Base-by-base conservation (phyloP, 768 basidiomycete species). In the Clathrus columnatus region DNA sequence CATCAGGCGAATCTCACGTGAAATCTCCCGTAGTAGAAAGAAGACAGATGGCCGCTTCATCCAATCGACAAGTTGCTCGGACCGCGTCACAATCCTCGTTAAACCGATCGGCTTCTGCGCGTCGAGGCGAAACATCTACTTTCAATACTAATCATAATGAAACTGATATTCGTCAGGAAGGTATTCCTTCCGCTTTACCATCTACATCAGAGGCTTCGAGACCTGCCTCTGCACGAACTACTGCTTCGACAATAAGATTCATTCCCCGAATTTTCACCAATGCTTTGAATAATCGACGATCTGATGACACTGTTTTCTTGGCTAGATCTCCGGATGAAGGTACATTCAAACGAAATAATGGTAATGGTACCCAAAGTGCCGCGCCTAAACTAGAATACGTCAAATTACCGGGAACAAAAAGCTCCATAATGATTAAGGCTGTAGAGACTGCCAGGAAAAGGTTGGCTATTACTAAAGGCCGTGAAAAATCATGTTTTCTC, bases 371-470 rank as follows among this genome's bases (percentile, higher is more conserved):
- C 11, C 83, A 81, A 59, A 70, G 79, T 2, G 83, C 87, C 20
- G 84, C 89, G 8, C 87, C 89, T 1, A 91, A 92, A 66, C 69
- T 94, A 36, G 91, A 94, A 67, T 93, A 91, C 63, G 86, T 93
- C 56, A 95, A 95, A 69, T 77, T 95, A 8, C 91, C 92, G 2
- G 87, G 91, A 23, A 95, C 91, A 3, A 93, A 91, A 66, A 86
- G 87, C 51, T 82, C 91, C 7, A 64, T 92, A 17, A 70, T 89
- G 65, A 79, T 95, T 48, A 91, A 91, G 62, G 83, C 91, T 1
- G 88, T 91, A 1, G 92, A 95, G 69, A 95, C 91, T 4, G 79
- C 78, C 55, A 91, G 84, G 73, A 90, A 91, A 71, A 95, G 92
- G 84, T 86, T 36, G 53, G 69, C 54, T 27, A 20, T 4, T 21